These are phyloP conservation scores for Zoysia japonica DNA, from an alignment of 176 grass and related monocot species.

Conservation along the genomic window DNA sequence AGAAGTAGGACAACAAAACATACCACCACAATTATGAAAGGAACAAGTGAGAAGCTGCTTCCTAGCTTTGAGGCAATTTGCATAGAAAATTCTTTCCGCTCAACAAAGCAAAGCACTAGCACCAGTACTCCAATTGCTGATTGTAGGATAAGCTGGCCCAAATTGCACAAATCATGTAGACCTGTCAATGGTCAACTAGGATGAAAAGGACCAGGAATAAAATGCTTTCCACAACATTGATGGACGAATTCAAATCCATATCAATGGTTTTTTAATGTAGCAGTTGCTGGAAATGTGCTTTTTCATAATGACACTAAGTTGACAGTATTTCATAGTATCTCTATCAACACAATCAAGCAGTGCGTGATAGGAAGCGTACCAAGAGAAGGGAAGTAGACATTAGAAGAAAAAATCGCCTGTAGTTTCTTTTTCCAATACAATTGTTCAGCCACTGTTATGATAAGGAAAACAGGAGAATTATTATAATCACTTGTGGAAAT, in stretches of 20 bases:
- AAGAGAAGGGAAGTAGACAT: slow-evolving; percentile 83
- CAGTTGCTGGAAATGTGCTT: slow-evolving; percentile 2
- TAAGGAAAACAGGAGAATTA: slow-evolving; percentile 25
- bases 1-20: slow-evolving; percentile 31
- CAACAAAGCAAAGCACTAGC: slow-evolving; percentile 88
- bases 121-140: slow-evolving; percentile 84
- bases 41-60: slow-evolving; percentile 95
- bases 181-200: slow-evolving; percentile 99
- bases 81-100: slow-evolving; percentile 68
- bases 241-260: slow-evolving; percentile 33
- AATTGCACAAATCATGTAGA: slow-evolving; percentile 72
- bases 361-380: slow-evolving; percentile 65
- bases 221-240: slow-evolving; percentile 51
- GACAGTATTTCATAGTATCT: not conserved
- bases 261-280: slow-evolving; percentile 12
- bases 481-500: slow-evolving; percentile 1
- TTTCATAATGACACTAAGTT: slow-evolving; percentile 7
- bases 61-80: slow-evolving; percentile 89
- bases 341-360: slow-evolving; percentile 26
- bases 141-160: slow-evolving; percentile 96
- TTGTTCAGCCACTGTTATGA: slow-evolving; percentile 93
- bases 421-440: slow-evolving; percentile 96
- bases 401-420: slow-evolving; percentile 89
- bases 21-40: slow-evolving; percentile 94
- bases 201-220: slow-evolving; percentile 96